A percentile compares a stretch with the other conserved stretches of the same genome.
Conservation (phyloP, 495 filamentous ascomycete species). For the Neurospora sp. region DNA sequence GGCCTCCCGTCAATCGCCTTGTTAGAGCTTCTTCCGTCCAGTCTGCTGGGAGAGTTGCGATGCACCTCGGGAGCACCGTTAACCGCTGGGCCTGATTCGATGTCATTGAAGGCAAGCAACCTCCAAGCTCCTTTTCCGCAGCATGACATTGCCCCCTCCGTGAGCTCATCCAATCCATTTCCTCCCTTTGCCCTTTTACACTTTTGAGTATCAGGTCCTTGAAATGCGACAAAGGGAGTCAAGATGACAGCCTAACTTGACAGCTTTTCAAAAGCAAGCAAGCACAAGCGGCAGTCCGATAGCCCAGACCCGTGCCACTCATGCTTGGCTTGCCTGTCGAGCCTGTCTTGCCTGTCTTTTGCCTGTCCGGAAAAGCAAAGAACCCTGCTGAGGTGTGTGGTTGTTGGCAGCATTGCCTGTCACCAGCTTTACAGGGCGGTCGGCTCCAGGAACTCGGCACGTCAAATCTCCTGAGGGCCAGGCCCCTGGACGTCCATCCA, state of each 20-base stretch:
- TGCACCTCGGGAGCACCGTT: not conserved
- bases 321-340: not conserved
- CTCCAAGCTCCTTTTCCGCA: not conserved
- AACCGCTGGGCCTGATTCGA: not conserved
- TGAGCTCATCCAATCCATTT: not conserved
- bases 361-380: not conserved
- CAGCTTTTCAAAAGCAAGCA: not conserved
- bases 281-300: not conserved
- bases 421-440: not conserved
- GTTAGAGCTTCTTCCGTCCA: not conserved
- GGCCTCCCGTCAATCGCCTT: not conserved
- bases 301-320: not conserved
- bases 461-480: not conserved
- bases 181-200: not conserved
- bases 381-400: not conserved
- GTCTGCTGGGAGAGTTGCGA: not conserved
- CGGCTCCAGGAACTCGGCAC: not conserved
- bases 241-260: not conserved
- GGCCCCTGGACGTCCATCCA: not conserved
- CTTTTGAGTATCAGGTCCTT: not conserved
- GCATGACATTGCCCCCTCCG: not conserved
- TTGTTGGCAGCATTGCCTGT: not conserved
- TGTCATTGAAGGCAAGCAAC: not conserved
- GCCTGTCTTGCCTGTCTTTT: not conserved
- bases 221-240: not conserved